Base-by-base conservation (phyloP, 495 filamentous ascomycete species). In the Hypomontagnella monticulosa region DNA sequence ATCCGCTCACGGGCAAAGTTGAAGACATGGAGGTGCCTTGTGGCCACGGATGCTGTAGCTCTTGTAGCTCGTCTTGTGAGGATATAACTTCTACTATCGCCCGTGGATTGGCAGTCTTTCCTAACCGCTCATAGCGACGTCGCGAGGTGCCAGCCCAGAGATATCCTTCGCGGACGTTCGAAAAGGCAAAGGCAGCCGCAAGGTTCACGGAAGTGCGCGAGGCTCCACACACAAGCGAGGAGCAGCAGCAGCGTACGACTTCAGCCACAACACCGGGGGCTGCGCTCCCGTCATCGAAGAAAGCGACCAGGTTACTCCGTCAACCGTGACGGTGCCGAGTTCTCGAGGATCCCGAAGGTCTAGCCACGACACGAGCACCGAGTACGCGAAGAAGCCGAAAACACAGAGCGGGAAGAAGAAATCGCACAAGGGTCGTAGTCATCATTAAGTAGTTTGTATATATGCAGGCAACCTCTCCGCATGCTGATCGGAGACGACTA, bases 41-140 rank as follows among this genome's bases (percentile, higher is more conserved):
- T 50, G 79, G 77, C 27, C 79, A 81, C 51, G 73, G 73, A 36
- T 79, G 78, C 59, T 81, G 79, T 60, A 72, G 67, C 43, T 72
- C 71, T 49, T 81, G 79, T 53, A 74, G 59, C 57, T 73, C 69
- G 41, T 74, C 72, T 27, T 32, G 77, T 77, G 43, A 73, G 71
- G 18, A 43, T 51, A 19, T 37, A 19, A 51, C 10, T 16, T 44
- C 40, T n/a, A 37, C 16, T 18, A 15, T 23, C 27, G 12, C 46
- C 9, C 12, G 30, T 6, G 46, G 4, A 7, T 15, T 34, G 44
- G 50, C 23, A 41, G 19, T 19, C 16, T 27, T 64, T 49, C 55
- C 61, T 65, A 19, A 69, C 33, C 8, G 15, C 51, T 61, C 36
- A 37, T 54, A 72, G 70, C 59, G 19, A 58, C 59, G 47, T 67